These are phyloP conservation scores for Colletotrichum incanum DNA, from an alignment of 2,329 filamentous ascomycete genomes.

Conservation along the genomic window DNA sequence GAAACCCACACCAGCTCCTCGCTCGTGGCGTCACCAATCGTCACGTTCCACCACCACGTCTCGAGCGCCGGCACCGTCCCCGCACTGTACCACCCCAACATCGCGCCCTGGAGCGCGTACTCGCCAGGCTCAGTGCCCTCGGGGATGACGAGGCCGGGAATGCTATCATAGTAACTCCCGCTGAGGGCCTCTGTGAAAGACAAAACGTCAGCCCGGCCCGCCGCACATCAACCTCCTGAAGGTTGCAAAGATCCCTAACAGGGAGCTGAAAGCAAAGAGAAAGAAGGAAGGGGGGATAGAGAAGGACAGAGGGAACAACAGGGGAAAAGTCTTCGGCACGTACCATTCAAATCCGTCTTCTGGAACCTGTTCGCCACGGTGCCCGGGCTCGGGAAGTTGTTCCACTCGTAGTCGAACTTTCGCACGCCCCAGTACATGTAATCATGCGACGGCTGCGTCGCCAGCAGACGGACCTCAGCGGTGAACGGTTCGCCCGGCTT, in stretches of 20 bases:
- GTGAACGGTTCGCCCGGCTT: slow-evolving; percentile 18
- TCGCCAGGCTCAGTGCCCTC: neutral
- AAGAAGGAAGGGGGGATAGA: neutral
- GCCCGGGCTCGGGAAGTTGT: slow-evolving; percentile 1
- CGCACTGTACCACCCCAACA: slow-evolving; percentile 1
- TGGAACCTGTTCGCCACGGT: neutral
- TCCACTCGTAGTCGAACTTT: neutral
- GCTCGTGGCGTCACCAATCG: slow-evolving; percentile 24
- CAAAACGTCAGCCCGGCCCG: neutral
- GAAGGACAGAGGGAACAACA: too few relatives aligned
- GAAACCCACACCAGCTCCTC: slow-evolving; percentile 12
- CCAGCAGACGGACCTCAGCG: neutral
- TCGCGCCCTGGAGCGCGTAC: slow-evolving; percentile 12
- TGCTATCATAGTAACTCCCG: slow-evolving; percentile 13
- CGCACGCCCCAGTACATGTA: slow-evolving; percentile 11
- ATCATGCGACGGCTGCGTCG: slow-evolving; percentile 10
- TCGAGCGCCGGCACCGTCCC: neutral
- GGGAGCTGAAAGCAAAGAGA: neutral
- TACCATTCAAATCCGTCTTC: slow-evolving; percentile 11
- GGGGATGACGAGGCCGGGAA: slow-evolving; percentile 13
- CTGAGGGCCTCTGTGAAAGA: neutral
- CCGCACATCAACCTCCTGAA: too few relatives aligned
- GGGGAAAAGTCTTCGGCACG: neutral
- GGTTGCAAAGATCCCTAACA: too few relatives aligned
- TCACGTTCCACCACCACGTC: slow-evolving; percentile 29